Evolutionary conservation across 495 filamentous ascomycete genomes (phyloP).

Genomic region (Xylaria scruposa): DNA sequence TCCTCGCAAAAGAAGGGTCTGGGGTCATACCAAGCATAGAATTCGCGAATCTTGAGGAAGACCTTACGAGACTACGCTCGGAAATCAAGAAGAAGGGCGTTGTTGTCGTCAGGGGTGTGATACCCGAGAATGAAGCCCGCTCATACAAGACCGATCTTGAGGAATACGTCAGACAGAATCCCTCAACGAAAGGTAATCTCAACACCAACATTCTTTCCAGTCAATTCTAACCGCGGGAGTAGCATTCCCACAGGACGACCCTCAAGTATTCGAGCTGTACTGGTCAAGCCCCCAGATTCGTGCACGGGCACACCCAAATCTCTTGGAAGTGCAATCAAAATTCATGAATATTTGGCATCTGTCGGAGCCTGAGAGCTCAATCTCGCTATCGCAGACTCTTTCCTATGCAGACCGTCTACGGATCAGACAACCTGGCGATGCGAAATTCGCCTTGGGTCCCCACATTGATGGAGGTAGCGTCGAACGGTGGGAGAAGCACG

Average conservation of each 20-base stretch:
- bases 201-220: not conserved
- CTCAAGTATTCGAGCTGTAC: conserved; percentile 87
- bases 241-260: conserved; percentile 60
- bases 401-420: conserved; percentile 84
- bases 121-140: conserved; percentile 65
- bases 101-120: conserved; percentile 67
- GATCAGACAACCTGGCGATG: conserved; percentile 77
- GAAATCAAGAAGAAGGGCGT: conserved; percentile 69
- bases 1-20: conserved; percentile 48
- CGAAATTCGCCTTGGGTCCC: conserved; percentile 82
- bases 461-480: conserved; percentile 86
- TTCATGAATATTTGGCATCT: conserved; percentile 80
- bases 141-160: conserved; percentile 63
- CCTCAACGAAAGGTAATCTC: conserved; percentile 56
- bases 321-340: conserved; percentile 72
- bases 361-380: conserved; percentile 59
- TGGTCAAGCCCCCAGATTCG: conserved; percentile 80
- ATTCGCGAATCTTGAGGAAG: conserved; percentile 59
- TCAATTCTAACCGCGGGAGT: conserved; percentile 36
- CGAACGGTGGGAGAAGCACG: conserved; percentile 84
- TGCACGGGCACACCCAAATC: conserved; percentile 73
- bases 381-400: conserved; percentile 68
- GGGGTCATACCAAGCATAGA: conserved; percentile 64
- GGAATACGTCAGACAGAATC: conserved; percentile 68
- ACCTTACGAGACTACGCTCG: conserved; percentile 46